phyloP scores from a whole-genome alignment of 2,329 filamentous ascomycete species.

The Fusarium stilboides region DNA sequence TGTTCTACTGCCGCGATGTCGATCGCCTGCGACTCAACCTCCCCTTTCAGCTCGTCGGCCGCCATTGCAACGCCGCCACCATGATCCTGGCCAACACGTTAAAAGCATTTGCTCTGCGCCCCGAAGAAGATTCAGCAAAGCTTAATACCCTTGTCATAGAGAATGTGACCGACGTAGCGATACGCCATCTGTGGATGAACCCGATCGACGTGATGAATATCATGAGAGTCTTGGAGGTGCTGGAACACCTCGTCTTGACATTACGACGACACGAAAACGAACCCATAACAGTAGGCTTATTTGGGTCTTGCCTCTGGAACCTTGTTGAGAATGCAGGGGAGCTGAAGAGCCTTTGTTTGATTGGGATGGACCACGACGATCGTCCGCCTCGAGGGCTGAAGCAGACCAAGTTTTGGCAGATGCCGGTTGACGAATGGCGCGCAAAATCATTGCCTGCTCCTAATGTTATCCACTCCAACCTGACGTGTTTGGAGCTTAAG shows the following conservation, averaged over 20 bases:
- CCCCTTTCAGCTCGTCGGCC: conserved; percentile 66
- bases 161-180: conserved; percentile 64
- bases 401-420: conserved; percentile 57
- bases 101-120: conserved; percentile 62
- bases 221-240: conserved; percentile 57
- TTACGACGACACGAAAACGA: conserved; percentile 62
- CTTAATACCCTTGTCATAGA: conserved; percentile 66
- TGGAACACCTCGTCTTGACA: conserved; percentile 64
- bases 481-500: conserved; percentile 63
- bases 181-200: conserved; percentile 66
- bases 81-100: conserved; percentile 68
- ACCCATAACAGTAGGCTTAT: conserved; percentile 54
- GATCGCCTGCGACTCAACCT: conserved; percentile 65
- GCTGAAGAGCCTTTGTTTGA: conserved; percentile 64
- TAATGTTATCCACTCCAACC: conserved; percentile 54
- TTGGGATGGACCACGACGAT: conserved; percentile 61
- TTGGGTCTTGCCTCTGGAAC: conserved; percentile 65
- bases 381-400: conserved; percentile 56
- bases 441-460: conserved; percentile 58
- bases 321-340: conserved; percentile 62
- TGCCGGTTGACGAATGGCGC: conserved; percentile 58
- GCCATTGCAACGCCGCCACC: conserved; percentile 63
- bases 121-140: conserved; percentile 60
- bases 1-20: conserved; percentile 62
- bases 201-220: conserved; percentile 67